These are phyloP conservation scores for Suillus spraguei DNA, from an alignment of 768 basidiomycete species.

Conservation along the genomic window DNA sequence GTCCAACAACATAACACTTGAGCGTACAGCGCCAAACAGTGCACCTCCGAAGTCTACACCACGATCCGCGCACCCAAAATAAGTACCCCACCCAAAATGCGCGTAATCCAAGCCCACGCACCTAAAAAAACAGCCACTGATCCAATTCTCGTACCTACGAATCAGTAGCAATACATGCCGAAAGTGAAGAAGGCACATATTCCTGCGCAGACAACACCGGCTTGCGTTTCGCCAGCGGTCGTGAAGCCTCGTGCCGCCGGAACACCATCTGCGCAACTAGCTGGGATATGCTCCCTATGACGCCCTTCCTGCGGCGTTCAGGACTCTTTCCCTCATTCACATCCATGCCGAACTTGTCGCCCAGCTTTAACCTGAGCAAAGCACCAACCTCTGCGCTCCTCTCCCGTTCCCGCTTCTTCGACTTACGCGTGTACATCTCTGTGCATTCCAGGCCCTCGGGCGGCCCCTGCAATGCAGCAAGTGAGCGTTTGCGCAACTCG, in stretches of 20 bases:
- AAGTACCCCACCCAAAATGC: conserved; percentile 7
- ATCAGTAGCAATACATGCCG: conserved; percentile 20
- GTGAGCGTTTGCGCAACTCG: conserved; percentile 41
- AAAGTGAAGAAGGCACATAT: conserved; percentile 35
- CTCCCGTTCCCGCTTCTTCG: conserved; percentile 52
- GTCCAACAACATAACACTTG: conserved; percentile 21
- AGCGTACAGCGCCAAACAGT: conserved; percentile 27
- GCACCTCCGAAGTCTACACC: conserved; percentile 18
- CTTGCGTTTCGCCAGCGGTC: conserved; percentile 42
- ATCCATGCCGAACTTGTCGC: conserved; percentile 25
- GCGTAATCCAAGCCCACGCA: conserved; percentile 7
- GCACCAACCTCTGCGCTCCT: conserved; percentile 56
- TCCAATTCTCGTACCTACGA: not conserved
- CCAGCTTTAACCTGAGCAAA: conserved; percentile 58
- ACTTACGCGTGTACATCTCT: conserved; percentile 33
- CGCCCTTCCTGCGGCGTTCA: conserved; percentile 27
- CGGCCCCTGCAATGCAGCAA: conserved; percentile 36
- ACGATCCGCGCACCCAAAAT: conserved; percentile 20
- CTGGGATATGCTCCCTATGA: conserved; percentile 37
- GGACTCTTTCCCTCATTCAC: conserved; percentile 28
- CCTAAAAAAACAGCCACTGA: not conserved
- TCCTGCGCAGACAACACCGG: conserved; percentile 18
- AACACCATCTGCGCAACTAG: conserved; percentile 52
- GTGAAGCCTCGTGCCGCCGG: conserved; percentile 40
- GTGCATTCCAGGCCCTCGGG: conserved; percentile 39